Evolutionary conservation across 257 asterid species (phyloP).

Genomic region (Scutellaria baicalensis): DNA sequence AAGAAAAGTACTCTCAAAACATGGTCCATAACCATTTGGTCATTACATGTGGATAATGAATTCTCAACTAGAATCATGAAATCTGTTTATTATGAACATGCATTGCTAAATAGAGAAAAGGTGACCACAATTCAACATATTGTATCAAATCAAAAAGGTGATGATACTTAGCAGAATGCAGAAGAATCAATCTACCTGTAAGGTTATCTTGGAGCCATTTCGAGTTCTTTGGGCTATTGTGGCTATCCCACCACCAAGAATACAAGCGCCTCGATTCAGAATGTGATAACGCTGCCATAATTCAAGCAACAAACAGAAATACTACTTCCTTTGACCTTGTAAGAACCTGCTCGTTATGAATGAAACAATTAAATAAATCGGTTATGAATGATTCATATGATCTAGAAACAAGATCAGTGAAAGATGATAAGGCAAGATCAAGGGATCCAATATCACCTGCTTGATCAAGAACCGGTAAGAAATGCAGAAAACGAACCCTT

Average conservation of each 20-base stretch:
- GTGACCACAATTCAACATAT: no score
- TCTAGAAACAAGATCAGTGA: background rate
- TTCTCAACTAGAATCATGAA: background rate
- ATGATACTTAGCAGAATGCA: no score
- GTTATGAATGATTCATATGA: background rate
- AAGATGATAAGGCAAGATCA: background rate
- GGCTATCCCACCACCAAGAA: slow-evolving; percentile 99
- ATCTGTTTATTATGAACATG: background rate
- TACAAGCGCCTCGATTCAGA: slow-evolving; percentile 67
- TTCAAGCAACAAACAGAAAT: slow-evolving; percentile 28
- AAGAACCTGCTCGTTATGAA: background rate
- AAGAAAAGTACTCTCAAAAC: background rate
- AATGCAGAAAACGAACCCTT: slow-evolving; percentile 6
- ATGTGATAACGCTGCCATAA: slow-evolving; percentile 54
- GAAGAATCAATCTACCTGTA: slow-evolving; percentile 33
- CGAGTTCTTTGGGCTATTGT: slow-evolving; percentile 84
- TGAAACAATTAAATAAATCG: no score
- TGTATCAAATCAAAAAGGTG: no score
- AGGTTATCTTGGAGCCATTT: slow-evolving; percentile 98
- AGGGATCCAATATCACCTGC: slow-evolving; percentile 14
- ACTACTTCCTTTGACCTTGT: background rate
- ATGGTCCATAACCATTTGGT: background rate
- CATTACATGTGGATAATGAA: no score
- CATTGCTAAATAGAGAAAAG: background rate
- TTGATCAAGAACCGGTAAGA: background rate